Base-by-base conservation (phyloP, 306 rosid genomes). In the Malus fusca region DNA sequence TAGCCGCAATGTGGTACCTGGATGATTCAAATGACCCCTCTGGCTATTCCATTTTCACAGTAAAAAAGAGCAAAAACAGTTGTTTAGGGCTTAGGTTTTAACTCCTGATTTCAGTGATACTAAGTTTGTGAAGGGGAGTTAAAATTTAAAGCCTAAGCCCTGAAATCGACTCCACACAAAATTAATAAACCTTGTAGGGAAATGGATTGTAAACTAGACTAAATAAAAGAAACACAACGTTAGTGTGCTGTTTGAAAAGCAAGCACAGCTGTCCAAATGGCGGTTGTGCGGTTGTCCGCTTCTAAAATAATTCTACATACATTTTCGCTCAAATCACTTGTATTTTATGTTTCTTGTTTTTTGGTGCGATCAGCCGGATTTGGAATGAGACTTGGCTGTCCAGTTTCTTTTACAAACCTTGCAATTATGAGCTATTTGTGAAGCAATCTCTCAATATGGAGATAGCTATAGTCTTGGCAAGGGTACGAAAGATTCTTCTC, bases 401-500 rank as follows among this genome's bases (percentile, higher is more conserved):
- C 18, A 81, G 95, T 83, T 95, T 95, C 96, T 95, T 95, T 84
- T 95, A 95, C 84, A 95, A 92, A 82, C 98, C 98, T 46, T 95
- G 99, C 90, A 95, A 95, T 84, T 92, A 92, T 78, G 99, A 95
- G 75, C 92, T 95, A 61, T 95, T 95, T 87, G 99, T 95, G 85
- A 95, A 95, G 89, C 98, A 95, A 81, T 92, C 98, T 78, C 98
- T 95, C 84, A 92, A 95, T 73, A 95, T 95, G 98, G 98, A 95
- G 89, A 92, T 95, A 92, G 97, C 97, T 72, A 95, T 95, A 81
- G 90, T 85, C 68, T 89, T 95, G 97, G 98, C 98, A 88, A 88
- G 96, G 98, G 98, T 95, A 95, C 82, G 88, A 10, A 80, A 60
- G 52, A 75, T 53, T 79, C 53, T 37, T 77, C 71, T 75, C 72